Percentiles rank a stretch among this genome's conserved stretches.
Conservation (phyloP, 768 basidiomycete species). For the Kwoniella sp. region DNA sequence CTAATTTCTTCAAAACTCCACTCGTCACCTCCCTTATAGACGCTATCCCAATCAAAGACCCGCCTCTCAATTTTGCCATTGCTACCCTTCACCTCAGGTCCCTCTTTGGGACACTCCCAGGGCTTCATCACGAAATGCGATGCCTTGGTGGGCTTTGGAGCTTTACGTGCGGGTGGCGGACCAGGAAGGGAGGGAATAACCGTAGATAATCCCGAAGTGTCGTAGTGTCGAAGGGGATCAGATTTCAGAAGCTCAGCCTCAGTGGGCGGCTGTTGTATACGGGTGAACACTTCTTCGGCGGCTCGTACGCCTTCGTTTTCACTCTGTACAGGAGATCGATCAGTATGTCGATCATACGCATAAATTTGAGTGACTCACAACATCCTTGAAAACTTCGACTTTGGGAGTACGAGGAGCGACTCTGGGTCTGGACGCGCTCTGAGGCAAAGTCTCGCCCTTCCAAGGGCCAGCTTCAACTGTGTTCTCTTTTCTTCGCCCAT, state of each 20-base stretch:
- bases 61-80: conserved; percentile 52
- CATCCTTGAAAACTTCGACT: conserved; percentile 59
- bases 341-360: too few species aligned
- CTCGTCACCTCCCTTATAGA: conserved; percentile 73
- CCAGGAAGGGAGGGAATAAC: conserved; percentile 38
- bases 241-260: conserved; percentile 58
- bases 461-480: conserved; percentile 56
- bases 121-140: conserved; percentile 23
- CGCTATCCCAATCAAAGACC: conserved; percentile 62
- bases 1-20: conserved; percentile 76
- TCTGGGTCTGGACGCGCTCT: conserved; percentile 43
- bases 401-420: conserved; percentile 56
- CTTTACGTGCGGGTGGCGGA: conserved; percentile 42
- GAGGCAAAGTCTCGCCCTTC: conserved; percentile 59
- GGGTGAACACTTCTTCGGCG: conserved; percentile 53
- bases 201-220: conserved; percentile 21
- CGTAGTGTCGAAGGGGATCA: conserved; percentile 59
- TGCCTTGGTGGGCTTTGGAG: conserved; percentile 26
- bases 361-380: conserved; percentile 45
- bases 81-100: conserved; percentile 41
- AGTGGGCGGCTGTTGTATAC: conserved; percentile 39
- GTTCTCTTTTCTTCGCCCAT: conserved; percentile 59
- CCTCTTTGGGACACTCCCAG: conserved; percentile 51
- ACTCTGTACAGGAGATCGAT: too few species aligned
- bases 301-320: conserved; percentile 37